Percentiles rank a stretch among this genome's conserved stretches.
Evolutionary conservation across 1,284 basidiomycete species (phyloP).

Genomic region (Rhodotorula sp.): DNA sequence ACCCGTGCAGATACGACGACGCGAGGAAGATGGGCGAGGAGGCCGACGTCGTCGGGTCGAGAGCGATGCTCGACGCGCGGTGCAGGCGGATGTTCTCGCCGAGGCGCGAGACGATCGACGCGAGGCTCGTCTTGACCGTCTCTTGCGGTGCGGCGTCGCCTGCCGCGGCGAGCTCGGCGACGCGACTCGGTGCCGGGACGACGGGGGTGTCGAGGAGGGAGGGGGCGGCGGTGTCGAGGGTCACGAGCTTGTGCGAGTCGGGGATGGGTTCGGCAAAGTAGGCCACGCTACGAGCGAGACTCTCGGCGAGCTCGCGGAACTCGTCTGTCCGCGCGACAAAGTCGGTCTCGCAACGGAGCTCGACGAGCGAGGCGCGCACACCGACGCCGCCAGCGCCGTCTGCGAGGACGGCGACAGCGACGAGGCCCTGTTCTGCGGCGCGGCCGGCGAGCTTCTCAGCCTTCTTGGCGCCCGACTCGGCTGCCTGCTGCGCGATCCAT

Average conservation of each 20-base stretch:
- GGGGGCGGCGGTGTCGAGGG: constrained; percentile 24
- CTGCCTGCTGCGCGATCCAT: constrained; percentile 78
- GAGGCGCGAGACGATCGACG: constrained; percentile 76
- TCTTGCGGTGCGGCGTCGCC: constrained; percentile 47
- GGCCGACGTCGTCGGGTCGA: constrained; percentile 58
- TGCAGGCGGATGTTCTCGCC: constrained; percentile 85
- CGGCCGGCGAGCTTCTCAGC: constrained; percentile 79
- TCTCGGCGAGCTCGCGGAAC: constrained; percentile 73
- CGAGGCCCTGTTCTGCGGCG: constrained; percentile 72
- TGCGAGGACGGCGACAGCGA: constrained; percentile 72
- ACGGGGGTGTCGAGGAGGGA: constrained; percentile 52
- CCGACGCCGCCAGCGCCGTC: constrained; percentile 59
- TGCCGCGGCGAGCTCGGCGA: constrained; percentile 64
- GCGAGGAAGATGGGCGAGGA: constrained; percentile 55
- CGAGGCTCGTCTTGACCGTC: constrained; percentile 57
- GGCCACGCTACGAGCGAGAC: constrained; percentile 84
- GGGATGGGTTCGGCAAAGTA: constrained; percentile 63
- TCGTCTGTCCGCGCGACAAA: constrained; percentile 88
- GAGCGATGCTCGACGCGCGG: constrained; percentile 70
- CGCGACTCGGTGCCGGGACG: constrained; percentile 51
- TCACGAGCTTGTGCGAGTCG: background rate
- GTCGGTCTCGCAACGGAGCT: constrained; percentile 96
- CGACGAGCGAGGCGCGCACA: constrained; percentile 79
- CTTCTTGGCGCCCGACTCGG: constrained; percentile 70
- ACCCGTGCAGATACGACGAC: constrained; percentile 76